phyloP scores from a whole-genome alignment of 495 filamentous ascomycete genomes.

The Xylaria curta region DNA sequence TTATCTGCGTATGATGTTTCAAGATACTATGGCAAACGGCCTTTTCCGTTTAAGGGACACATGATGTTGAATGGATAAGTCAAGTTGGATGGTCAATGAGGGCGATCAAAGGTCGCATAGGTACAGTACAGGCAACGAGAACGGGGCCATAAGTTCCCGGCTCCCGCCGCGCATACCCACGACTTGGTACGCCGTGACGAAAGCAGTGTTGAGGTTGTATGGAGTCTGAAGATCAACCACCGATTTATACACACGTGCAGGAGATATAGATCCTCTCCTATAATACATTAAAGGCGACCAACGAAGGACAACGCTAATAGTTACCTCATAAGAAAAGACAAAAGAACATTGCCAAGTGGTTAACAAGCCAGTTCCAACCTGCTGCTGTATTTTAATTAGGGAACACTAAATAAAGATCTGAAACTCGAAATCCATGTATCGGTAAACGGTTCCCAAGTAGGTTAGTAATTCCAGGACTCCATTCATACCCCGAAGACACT shows the following conservation, averaged over 20 bases:
- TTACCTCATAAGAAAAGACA: not conserved
- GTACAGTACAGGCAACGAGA: not conserved
- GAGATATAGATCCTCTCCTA: constrained; percentile 3
- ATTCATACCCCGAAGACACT: not conserved
- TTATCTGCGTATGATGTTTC: not conserved
- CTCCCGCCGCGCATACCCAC: not conserved
- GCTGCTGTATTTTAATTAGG: not conserved
- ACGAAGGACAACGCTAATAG: not conserved
- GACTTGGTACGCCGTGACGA: constrained; percentile 6
- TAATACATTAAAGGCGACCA: not conserved
- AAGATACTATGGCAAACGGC: not conserved
- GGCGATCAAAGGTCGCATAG: constrained; percentile 5
- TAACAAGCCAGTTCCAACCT: not conserved
- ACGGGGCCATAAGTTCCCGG: not conserved
- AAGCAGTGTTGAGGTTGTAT: not conserved
- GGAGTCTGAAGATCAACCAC: not conserved
- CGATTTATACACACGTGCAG: not conserved
- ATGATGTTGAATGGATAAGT: not conserved
- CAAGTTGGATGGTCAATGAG: not conserved
- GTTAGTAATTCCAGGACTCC: not conserved
- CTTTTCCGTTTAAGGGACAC: not conserved
- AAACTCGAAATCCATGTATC: not conserved
- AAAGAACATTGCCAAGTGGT: not conserved
- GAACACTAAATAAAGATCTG: constrained; percentile 19
- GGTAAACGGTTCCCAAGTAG: constrained; percentile 1